Evolutionary conservation across 768 basidiomycete species (phyloP), one percentile per base, ranked within the genome.

Genomic region (Lactifluus subvellereus): DNA sequence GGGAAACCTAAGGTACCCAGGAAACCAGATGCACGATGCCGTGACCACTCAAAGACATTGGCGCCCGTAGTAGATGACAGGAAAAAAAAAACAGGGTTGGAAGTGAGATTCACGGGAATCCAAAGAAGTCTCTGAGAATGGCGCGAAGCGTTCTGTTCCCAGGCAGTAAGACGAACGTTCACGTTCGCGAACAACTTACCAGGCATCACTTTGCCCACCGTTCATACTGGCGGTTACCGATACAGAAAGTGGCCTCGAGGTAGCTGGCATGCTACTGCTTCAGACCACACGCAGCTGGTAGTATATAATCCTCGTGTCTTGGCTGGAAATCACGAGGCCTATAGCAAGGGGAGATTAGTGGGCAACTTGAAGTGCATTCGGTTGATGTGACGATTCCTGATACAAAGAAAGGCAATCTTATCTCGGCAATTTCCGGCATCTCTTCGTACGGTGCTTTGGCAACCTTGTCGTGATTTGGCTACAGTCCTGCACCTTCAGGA

Each of bases 321-420:
- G 33, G 20, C 27, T n/a, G 30, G 43, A 49, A 50, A 5, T 6
- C 32, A 43, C 40, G 60, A 49, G 53, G 54, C 53, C 55, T 37
- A 33, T 22, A 42, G 27, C 38, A 6, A n/a, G 37, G 47, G 13
- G 30, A 37, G 47, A 48, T 57, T 27, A 48, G 22, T 48, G 37
- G 14, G n/a, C n/a, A n/a, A 27, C 27, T 27, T 27, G 27, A 27
- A 13, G 14, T 42, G 57, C 6, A 40, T 33, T 40, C 22, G 27
- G 9, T 13, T 42, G 49, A 45, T 47, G 42, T n/a, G n/a, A 22
- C 40, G 16, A 43, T 51, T 50, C 32, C 55, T n/a, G 37, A 50
- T 35, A 35, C 50, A 33, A 59, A 51, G 32, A 45, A 57, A 37
- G 49, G 61, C 40, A 57, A 62, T 57, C 61, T 62, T 37, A 62